Conservation (phyloP, 2,329 filamentous ascomycete genomes). For the Stagonosporopsis vannaccii region DNA sequence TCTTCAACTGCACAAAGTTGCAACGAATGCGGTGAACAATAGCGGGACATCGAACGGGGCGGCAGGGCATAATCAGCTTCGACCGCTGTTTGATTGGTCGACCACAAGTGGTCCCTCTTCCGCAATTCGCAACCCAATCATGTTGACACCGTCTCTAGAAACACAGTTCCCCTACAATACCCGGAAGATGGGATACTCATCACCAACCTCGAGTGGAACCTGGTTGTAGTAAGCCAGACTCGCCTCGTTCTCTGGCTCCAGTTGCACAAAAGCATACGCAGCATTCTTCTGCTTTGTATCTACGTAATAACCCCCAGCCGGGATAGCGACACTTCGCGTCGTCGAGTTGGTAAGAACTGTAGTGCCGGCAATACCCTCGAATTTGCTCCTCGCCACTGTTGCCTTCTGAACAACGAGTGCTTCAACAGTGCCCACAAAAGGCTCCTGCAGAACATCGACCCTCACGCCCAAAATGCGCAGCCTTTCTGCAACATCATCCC, state of each 20-base stretch:
- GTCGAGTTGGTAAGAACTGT: constrained; percentile 24
- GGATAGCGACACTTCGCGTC: constrained; percentile 23
- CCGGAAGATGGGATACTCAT: constrained; percentile 26
- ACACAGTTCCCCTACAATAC: constrained; percentile 1
- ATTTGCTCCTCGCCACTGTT: constrained; percentile 22
- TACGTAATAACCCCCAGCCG: constrained; percentile 29
- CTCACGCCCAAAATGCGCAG: constrained; percentile 31
- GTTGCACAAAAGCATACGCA: constrained; percentile 30
- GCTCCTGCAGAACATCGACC: constrained; percentile 27
- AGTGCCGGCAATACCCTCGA: constrained; percentile 33
- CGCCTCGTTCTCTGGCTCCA: constrained; percentile 37
- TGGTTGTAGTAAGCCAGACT: constrained; percentile 32
- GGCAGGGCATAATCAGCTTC: neutral
- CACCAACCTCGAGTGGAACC: constrained; percentile 26
- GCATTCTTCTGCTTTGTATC: constrained; percentile 36
- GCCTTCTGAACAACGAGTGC: constrained; percentile 27
- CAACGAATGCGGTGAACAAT: neutral
- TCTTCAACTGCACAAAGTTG: neutral
- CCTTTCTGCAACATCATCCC: constrained; percentile 25
- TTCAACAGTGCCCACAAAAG: constrained; percentile 28
- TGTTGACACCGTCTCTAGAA: too few species aligned
- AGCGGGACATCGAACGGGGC: neutral
- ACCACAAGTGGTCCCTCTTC: too few species aligned
- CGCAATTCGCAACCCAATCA: too few species aligned
- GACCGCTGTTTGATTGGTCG: neutral